Evolutionary conservation across 257 asterid genomes (phyloP).

Genomic region (Solanum lignicaule): DNA sequence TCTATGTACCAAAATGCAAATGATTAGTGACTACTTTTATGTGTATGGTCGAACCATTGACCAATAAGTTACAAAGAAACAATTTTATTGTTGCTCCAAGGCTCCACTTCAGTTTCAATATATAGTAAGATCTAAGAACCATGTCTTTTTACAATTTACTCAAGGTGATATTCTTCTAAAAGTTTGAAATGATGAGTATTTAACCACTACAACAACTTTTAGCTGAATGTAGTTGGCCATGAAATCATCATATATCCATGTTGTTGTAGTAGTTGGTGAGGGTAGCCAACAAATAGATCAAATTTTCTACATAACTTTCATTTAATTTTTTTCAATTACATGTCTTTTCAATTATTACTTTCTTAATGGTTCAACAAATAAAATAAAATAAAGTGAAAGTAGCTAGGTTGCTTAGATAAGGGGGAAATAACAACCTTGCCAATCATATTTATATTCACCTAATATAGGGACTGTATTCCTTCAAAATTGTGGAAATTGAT

Average conservation of each 20-base stretch:
- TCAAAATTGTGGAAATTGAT: background rate
- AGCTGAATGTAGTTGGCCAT: background rate
- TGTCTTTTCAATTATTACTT: background rate
- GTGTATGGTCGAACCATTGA: background rate
- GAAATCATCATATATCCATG: background rate
- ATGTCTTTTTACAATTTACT: background rate
- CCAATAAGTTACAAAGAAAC: background rate
- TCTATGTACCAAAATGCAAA: background rate
- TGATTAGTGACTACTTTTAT: background rate
- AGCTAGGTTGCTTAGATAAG: background rate
- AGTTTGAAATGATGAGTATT: background rate
- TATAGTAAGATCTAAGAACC: background rate
- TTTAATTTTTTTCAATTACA: background rate
- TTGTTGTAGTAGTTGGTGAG: background rate
- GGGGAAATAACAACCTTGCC: background rate
- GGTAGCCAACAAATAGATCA: background rate
- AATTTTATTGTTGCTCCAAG: background rate
- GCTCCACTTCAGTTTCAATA: background rate
- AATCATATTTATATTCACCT: background rate
- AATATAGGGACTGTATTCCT: background rate
- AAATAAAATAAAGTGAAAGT: background rate
- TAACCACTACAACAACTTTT: background rate
- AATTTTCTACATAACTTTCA: background rate
- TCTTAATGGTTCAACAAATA: background rate
- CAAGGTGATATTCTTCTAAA: background rate